These are phyloP conservation scores for Petrea volubilis DNA, from an alignment of 257 asterid species.

Conservation along the genomic window DNA sequence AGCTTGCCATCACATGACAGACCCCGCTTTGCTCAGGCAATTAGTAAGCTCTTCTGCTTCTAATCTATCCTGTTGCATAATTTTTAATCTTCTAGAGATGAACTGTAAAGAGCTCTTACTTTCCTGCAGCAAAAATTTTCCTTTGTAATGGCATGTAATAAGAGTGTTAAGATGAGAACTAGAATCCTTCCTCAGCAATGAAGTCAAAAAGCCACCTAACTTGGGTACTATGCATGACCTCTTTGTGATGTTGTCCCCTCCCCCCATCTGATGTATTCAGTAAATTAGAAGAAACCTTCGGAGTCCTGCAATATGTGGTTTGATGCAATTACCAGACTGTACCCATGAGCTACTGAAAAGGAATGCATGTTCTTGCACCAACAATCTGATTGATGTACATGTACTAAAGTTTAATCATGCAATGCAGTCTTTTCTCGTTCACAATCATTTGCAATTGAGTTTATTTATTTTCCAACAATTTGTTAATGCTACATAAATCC, in stretches of 20 bases:
- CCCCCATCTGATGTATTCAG: not conserved
- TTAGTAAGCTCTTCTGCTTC: slow-evolving; percentile 60
- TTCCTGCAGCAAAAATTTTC: not conserved
- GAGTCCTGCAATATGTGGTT: not conserved
- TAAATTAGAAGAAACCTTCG: not conserved
- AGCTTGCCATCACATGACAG: slow-evolving; percentile 63
- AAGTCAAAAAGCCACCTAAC: not conserved
- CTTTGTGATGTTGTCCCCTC: not conserved
- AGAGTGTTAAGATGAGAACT: not conserved
- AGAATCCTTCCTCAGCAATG: not conserved
- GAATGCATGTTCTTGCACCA: not conserved
- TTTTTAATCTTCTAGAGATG: not conserved
- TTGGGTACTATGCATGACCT: slow-evolving; percentile 3
- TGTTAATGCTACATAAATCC: slow-evolving; percentile 2
- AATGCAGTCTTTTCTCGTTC: not conserved
- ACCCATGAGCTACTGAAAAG: not conserved
- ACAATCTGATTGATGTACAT: not conserved
- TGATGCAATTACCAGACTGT: not conserved
- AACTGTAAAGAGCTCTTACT: not conserved
- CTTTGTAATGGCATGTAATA: not conserved
- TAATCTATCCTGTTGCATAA: not conserved
- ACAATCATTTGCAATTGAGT: slow-evolving; percentile 4
- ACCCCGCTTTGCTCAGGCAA: slow-evolving; percentile 90
- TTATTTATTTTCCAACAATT: not conserved
- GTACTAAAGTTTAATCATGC: not conserved